Conservation (phyloP, 306 rosid species). For the Castanea sativa region DNA sequence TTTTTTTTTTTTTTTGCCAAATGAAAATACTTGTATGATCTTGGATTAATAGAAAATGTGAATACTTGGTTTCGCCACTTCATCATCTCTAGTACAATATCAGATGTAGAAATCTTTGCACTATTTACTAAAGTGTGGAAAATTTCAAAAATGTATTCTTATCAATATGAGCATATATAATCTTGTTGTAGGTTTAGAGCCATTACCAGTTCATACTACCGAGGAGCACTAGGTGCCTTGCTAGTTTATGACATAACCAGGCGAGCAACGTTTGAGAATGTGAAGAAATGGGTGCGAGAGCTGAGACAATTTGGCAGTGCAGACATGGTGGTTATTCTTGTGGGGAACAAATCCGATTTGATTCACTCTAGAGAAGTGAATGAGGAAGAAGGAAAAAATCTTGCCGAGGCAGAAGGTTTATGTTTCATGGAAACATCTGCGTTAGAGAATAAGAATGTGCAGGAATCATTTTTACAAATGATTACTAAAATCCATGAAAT, state of each 20-base stretch:
- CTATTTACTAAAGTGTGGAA: no score
- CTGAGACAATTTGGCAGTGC: conserved; percentile 59
- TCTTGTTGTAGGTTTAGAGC: conserved; percentile 69
- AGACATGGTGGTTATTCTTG: conserved; percentile 72
- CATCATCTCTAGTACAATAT: no score
- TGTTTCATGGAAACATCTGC: conserved; percentile 98
- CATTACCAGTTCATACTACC: conserved; percentile 89
- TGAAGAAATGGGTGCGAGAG: conserved; percentile 72
- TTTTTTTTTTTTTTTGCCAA: no score
- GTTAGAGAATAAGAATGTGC: conserved; percentile 70
- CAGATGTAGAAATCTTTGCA: no score
- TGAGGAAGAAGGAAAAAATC: conserved; percentile 56
- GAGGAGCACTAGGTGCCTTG: conserved; percentile 89
- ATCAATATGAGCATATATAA: not conserved
- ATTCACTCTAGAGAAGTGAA: conserved; percentile 60
- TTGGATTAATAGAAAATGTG: no score
- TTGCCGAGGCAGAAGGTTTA: conserved; percentile 64
- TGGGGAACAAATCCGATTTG: conserved; percentile 78
- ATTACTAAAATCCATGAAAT: conserved; percentile 61
- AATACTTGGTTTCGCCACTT: no score
- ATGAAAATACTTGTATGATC: no score
- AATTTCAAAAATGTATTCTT: not conserved
- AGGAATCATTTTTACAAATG: conserved; percentile 72
- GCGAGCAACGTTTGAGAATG: conserved; percentile 44
- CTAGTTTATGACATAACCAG: conserved; percentile 80